Conservation (phyloP, 345 rosid species). For the Aquilaria sinensis region DNA sequence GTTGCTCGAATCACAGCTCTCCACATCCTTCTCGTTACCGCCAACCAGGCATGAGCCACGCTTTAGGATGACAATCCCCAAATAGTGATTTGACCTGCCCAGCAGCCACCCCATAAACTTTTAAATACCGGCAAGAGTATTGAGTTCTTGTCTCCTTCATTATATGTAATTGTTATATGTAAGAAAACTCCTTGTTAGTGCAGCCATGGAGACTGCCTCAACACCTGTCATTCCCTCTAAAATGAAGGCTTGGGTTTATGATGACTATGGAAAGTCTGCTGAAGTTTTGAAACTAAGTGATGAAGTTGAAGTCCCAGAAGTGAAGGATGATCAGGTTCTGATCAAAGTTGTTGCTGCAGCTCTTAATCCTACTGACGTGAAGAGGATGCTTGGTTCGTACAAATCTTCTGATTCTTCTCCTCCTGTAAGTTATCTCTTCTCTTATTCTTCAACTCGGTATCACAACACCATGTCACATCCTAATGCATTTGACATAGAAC, state of each 20-base stretch:
- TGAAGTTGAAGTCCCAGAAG: constrained; percentile 56
- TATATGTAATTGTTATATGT: too few relatives aligned
- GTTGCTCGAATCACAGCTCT: too few relatives aligned
- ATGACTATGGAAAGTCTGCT: constrained; percentile 53
- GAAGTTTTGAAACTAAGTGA: constrained; percentile 70
- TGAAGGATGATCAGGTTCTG: constrained; percentile 75
- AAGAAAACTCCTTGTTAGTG: too few relatives aligned
- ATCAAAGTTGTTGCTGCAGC: constrained; percentile 83
- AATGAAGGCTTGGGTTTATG: constrained; percentile 88
- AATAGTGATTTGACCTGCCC: too few relatives aligned
- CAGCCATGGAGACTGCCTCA: not conserved
- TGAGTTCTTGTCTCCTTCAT: too few relatives aligned
- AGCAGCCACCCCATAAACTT: too few relatives aligned
- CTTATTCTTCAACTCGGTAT: not conserved
- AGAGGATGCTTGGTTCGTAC: constrained; percentile 78
- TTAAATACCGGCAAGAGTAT: too few relatives aligned
- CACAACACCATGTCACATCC: not conserved
- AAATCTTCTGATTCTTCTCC: constrained; percentile 76
- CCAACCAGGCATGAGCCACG: too few relatives aligned
- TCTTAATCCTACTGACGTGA: constrained; percentile 84
- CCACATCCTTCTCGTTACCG: too few relatives aligned
- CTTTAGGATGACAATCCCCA: too few relatives aligned
- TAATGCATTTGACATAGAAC: too few relatives aligned
- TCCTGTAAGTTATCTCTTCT: constrained; percentile 39
- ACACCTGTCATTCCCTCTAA: constrained; percentile 9